Evolutionary conservation across 2,329 filamentous ascomycete species (phyloP).

Genomic region (Epichloe sylvatica): DNA sequence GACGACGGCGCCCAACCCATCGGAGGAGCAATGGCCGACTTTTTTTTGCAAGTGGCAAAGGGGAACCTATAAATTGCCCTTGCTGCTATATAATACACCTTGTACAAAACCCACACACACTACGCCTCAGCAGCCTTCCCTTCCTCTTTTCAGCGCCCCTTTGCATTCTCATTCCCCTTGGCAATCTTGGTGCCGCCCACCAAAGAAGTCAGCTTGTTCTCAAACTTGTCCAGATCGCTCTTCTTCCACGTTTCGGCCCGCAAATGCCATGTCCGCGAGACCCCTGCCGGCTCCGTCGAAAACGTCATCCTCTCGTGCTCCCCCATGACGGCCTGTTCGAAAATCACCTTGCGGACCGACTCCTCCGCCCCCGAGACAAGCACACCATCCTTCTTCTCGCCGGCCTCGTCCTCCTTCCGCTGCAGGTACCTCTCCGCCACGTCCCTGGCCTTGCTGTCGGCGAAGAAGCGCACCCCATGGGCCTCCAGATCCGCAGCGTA

Average conservation of each 20-base stretch:
- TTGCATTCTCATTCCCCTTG: conserved; percentile 9
- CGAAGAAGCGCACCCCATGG: conserved; percentile 19
- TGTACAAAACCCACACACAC: background rate
- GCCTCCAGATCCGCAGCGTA: conserved; percentile 19
- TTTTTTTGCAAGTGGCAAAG: too few species aligned
- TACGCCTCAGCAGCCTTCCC: too few species aligned
- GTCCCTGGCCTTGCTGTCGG: conserved; percentile 15
- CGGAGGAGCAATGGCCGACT: too few species aligned
- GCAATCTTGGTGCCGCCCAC: conserved; percentile 8
- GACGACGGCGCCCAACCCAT: too few species aligned
- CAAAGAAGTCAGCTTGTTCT: conserved; percentile 25
- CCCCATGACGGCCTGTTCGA: conserved; percentile 21
- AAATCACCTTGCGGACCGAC: conserved; percentile 19
- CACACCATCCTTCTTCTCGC: background rate
- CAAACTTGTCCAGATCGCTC: conserved; percentile 22
- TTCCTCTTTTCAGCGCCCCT: conserved; percentile 9
- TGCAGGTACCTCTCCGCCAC: conserved; percentile 19
- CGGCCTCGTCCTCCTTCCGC: conserved; percentile 7
- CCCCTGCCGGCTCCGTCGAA: conserved; percentile 18
- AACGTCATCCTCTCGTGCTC: conserved; percentile 23
- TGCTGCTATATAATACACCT: too few species aligned
- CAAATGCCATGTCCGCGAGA: conserved; percentile 24
- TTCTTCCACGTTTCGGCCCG: conserved; percentile 23
- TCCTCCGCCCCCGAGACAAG: conserved; percentile 22
- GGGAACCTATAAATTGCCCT: too few species aligned